Base-by-base conservation (phyloP, 192 early-diverging fungal genomes). In the Chytriomyces sp. region DNA sequence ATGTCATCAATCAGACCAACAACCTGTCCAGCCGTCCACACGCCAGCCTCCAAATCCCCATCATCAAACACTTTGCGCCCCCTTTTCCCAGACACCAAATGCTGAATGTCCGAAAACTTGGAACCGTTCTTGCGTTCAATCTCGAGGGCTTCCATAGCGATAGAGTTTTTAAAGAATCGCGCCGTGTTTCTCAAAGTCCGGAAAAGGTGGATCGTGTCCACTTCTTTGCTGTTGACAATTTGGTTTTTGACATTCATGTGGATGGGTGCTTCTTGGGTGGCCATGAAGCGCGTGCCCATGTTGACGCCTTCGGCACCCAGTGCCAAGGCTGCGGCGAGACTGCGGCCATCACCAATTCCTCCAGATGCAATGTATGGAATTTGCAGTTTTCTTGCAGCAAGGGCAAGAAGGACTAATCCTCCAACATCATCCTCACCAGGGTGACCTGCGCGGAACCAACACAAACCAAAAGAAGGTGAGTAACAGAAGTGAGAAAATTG, bases 211-310 rank as follows among this genome's bases (percentile, higher is more conserved):
- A 84, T 57, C 3, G 89, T 90, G 43, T 88, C 80, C 9, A 82
- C 81, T 66, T 92, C 91, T 28, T 82, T 68, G 13, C 85, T 87
- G 26, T 83, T 64, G 49, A 91, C 91, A 64, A 92, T 91, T 44
- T 69, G 82, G 74, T 63, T 92, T 82, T 83, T 92, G 81, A 92
- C 86, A 76, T 89, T 90, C 64, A 86, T 77, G 77, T 91, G 91
- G 47, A 90, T 91, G 43, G 89, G 88, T 6, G 88, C 61, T 69
- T 92, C 91, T 45, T 85, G 82, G 0, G 91, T 91, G 80, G 87
- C 88, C 85, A 92, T 84, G 80, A 92, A 92, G 23, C 91, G 89
- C 9, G 91, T 92, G 48, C 91, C 91, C 63, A 92, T 92, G 79
- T 91, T 91, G 67, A 92, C 75, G 57, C 90, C 90, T 71, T 84